These are phyloP conservation scores for Penicilliopsis zonata DNA, from an alignment of 495 filamentous ascomycete genomes.

Conservation along the genomic window DNA sequence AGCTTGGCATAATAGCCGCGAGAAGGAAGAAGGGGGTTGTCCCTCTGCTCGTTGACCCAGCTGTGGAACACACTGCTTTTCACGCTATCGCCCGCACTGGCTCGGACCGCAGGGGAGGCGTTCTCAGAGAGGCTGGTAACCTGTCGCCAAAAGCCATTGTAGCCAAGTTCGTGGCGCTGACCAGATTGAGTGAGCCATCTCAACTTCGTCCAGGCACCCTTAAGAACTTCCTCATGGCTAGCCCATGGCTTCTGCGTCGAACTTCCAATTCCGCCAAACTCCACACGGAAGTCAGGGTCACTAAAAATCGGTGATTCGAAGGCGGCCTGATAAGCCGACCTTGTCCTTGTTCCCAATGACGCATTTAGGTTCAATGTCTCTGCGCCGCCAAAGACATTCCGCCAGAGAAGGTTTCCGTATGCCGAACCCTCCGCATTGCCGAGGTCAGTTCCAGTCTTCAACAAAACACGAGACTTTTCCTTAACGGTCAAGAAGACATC, in stretches of 20 bases:
- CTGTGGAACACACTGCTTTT: slow-evolving; percentile 78
- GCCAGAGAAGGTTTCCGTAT: slow-evolving; percentile 67
- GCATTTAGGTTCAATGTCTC: slow-evolving; percentile 80
- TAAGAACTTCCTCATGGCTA: slow-evolving; percentile 83
- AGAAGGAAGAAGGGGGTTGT: slow-evolving; percentile 72
- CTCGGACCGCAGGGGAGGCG: slow-evolving; percentile 69
- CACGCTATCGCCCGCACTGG: slow-evolving; percentile 80
- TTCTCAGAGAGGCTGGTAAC: slow-evolving; percentile 60
- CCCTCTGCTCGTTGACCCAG: slow-evolving; percentile 65
- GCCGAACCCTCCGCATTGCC: slow-evolving; percentile 88
- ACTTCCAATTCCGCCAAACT: slow-evolving; percentile 66
- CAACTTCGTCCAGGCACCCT: slow-evolving; percentile 64
- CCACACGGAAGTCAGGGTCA: slow-evolving; percentile 66
- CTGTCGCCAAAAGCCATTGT: slow-evolving; percentile 78
- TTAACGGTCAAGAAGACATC: slow-evolving; percentile 62
- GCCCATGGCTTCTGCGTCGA: slow-evolving; percentile 81
- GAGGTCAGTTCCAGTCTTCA: slow-evolving; percentile 87
- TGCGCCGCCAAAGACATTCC: slow-evolving; percentile 91
- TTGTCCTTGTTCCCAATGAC: slow-evolving; percentile 74
- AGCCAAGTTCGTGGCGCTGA: slow-evolving; percentile 62
- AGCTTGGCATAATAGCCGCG: slow-evolving; percentile 67
- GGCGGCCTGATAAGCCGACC: slow-evolving; percentile 74
- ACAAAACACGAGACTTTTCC: slow-evolving; percentile 65
- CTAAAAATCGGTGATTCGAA: slow-evolving; percentile 71
- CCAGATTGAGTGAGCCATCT: slow-evolving; percentile 51